Evolutionary conservation across 2,329 filamentous ascomycete genomes (phyloP).

Genomic region (Helicocarpus griseus): DNA sequence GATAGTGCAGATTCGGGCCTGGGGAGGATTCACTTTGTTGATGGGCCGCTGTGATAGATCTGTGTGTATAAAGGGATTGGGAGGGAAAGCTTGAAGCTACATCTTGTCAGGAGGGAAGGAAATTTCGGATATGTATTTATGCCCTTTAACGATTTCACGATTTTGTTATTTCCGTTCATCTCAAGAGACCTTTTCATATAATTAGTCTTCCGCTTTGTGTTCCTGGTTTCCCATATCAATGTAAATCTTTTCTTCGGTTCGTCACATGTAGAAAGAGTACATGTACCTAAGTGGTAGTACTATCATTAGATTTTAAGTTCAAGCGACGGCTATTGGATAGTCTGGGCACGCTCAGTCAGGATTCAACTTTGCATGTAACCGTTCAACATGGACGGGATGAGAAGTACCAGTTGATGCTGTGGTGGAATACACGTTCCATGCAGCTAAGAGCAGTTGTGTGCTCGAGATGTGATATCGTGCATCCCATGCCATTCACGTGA

Average conservation of each 20-base stretch:
- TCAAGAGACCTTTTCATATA: not conserved
- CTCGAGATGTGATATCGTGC: not conserved
- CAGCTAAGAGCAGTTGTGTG: not conserved
- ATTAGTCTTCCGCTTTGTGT: not conserved
- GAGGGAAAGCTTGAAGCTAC: too few species aligned
- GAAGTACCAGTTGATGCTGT: not conserved
- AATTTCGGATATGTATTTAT: not conserved
- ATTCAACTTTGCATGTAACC: not conserved
- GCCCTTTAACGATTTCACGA: not conserved
- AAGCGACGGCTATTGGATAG: too few species aligned
- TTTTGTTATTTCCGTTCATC: not conserved
- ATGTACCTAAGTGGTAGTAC: too few species aligned
- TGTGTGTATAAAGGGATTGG: not conserved
- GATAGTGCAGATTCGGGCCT: not conserved
- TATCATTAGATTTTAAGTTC: too few species aligned
- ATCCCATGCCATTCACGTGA: not conserved
- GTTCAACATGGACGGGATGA: not conserved
- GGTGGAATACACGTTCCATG: not conserved
- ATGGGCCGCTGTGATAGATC: not conserved
- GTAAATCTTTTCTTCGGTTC: too few species aligned
- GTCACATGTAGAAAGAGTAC: too few species aligned
- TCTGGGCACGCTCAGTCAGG: too few species aligned
- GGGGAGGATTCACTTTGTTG: not conserved
- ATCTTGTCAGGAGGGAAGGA: too few species aligned
- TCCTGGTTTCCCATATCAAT: too few species aligned